phyloP scores from a whole-genome alignment of 345 rosid genomes.

The Isatis tinctoria region DNA sequence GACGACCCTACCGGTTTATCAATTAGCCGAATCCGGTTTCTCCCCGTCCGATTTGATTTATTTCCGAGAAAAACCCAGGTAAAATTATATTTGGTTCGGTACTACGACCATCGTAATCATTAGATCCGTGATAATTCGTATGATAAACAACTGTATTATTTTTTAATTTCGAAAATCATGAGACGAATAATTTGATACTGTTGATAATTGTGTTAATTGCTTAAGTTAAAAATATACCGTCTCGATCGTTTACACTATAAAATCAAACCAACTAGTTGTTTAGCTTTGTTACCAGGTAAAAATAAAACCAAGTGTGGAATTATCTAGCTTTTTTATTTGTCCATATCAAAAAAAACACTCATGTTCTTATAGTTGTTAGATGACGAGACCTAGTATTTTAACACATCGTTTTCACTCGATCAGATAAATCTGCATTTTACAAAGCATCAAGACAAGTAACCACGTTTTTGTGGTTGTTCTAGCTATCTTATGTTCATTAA shows the following conservation, averaged over 20 bases:
- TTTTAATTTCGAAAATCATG: too few relatives aligned
- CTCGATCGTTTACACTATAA: background rate
- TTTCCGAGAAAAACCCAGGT: background rate
- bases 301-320: too few relatives aligned
- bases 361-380: too few relatives aligned
- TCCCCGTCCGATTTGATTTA: background rate
- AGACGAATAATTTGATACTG: too few relatives aligned
- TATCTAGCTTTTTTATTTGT: too few relatives aligned
- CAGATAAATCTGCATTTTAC: background rate
- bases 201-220: too few relatives aligned
- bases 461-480: slow-evolving; percentile 14
- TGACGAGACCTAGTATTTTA: background rate
- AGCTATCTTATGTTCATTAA: background rate
- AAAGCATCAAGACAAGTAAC: slow-evolving; percentile 8
- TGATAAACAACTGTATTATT: too few relatives aligned
- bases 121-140: background rate
- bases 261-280: background rate
- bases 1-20: slow-evolving; percentile 7
- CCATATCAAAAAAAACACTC: too few relatives aligned
- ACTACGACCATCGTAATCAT: background rate
- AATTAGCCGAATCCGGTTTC: background rate
- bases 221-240: background rate
- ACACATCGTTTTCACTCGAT: background rate
- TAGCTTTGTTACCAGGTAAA: too few relatives aligned
- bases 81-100: background rate